Conservation (phyloP, 2,329 filamentous ascomycete genomes). For the Apiospora marii region DNA sequence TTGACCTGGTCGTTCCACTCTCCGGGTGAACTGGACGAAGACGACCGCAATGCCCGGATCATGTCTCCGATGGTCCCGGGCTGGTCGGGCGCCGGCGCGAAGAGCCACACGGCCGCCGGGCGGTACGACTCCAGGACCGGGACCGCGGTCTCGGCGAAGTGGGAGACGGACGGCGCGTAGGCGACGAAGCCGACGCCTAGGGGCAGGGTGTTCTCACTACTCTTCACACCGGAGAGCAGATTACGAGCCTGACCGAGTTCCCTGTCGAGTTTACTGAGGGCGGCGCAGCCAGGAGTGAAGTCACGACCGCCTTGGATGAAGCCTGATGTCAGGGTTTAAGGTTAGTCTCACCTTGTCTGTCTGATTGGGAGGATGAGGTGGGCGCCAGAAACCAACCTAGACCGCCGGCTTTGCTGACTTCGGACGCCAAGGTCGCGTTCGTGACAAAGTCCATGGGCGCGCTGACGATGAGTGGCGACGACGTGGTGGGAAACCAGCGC, state of each 20-base stretch:
- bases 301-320: slow-evolving; percentile 44
- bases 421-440: slow-evolving; percentile 48
- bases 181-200: slow-evolving; percentile 71
- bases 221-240: not conserved
- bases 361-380: not conserved
- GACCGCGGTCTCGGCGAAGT: slow-evolving; percentile 50
- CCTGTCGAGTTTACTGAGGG: slow-evolving; percentile 40
- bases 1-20: slow-evolving; percentile 44
- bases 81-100: slow-evolving; percentile 59
- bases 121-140: slow-evolving; percentile 59
- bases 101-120: slow-evolving; percentile 72
- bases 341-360: not conserved
- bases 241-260: slow-evolving; percentile 37
- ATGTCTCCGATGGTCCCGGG: slow-evolving; percentile 34
- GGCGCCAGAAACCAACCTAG: slow-evolving; percentile 41
- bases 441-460: slow-evolving; percentile 51
- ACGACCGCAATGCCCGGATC: slow-evolving; percentile 27
- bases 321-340: slow-evolving; percentile 31
- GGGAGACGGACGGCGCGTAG: slow-evolving; percentile 52
- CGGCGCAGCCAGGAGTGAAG: slow-evolving; percentile 42
- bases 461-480: slow-evolving; percentile 47
- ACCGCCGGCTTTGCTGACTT: slow-evolving; percentile 50
- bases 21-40: not conserved
- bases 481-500: slow-evolving; percentile 47
- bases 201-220: slow-evolving; percentile 44